Conservation (phyloP, 208 protist species). For the Phytomonas francai region DNA sequence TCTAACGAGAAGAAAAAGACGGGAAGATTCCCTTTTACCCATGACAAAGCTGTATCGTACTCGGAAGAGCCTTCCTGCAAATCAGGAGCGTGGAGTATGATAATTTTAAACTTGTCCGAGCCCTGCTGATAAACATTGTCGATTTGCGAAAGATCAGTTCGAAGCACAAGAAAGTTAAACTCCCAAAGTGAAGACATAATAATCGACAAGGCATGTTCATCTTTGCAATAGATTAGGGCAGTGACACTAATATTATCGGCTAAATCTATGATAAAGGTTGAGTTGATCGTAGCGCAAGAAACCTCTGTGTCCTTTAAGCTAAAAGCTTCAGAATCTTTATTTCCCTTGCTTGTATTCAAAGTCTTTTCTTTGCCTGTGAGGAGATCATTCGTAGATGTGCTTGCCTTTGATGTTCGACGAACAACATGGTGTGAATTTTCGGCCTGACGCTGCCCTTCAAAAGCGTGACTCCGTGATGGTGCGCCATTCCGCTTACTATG, state of each 20-base stretch:
- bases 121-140: conserved; percentile 35
- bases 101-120: conserved; percentile 52
- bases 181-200: conserved; percentile 42
- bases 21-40: conserved; percentile 31
- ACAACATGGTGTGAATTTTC: not conserved
- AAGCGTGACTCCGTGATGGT: not conserved
- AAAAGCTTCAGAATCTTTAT: not conserved
- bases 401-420: not conserved
- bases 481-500: not conserved
- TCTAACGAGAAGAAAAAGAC: conserved; percentile 55
- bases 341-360: not conserved
- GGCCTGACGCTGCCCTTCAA: not conserved
- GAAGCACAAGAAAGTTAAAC: conserved; percentile 46
- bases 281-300: conserved; percentile 3
- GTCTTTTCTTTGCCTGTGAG: not conserved
- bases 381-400: not conserved
- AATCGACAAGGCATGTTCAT: conserved; percentile 15
- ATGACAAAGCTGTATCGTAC: conserved; percentile 29
- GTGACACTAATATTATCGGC: conserved; percentile 41
- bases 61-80: conserved; percentile 18
- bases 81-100: conserved; percentile 55
- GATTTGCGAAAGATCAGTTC: conserved; percentile 22
- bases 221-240: conserved; percentile 42
- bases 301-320: not conserved
- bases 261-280: conserved; percentile 11